phyloP scores from a whole-genome alignment of 371 early-diverging fungal genomes.

The Syncephalastrum sp. region DNA sequence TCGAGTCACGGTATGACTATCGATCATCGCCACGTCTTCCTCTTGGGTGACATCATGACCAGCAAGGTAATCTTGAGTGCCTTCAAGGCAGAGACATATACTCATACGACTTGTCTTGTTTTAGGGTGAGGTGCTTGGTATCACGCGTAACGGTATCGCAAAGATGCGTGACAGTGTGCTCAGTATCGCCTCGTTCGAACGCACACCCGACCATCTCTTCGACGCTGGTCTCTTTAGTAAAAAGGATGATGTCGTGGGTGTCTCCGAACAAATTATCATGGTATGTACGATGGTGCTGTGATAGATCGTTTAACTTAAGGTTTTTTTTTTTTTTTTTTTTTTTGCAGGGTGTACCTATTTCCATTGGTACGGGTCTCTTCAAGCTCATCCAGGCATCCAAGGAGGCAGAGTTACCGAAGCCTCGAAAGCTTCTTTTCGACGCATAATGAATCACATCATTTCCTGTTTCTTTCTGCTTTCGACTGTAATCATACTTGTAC shows the following conservation, averaged over 20 bases:
- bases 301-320: background rate
- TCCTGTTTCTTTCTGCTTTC: too few relatives aligned
- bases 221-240: slow-evolving; percentile 96
- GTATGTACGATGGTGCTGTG: slow-evolving; percentile 18
- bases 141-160: slow-evolving; percentile 99
- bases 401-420: slow-evolving; percentile 52
- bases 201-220: slow-evolving; percentile 99
- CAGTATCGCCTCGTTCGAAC: slow-evolving; percentile 99
- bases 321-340: background rate
- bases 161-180: slow-evolving; percentile 99
- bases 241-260: slow-evolving; percentile 93
- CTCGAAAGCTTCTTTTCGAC: slow-evolving; percentile 67
- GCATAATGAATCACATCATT: background rate
- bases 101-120: background rate
- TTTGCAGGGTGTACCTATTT: slow-evolving; percentile 66
- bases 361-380: slow-evolving; percentile 97
- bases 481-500: too few relatives aligned
- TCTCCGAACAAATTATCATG: slow-evolving; percentile 99
- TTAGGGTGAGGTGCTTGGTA: slow-evolving; percentile 97
- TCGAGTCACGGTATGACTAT: slow-evolving; percentile 95
- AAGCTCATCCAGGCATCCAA: slow-evolving; percentile 77
- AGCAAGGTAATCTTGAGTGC: slow-evolving; percentile 57
- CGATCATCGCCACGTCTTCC: slow-evolving; percentile 96
- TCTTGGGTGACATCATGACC: slow-evolving; percentile 99
- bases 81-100: background rate